phyloP scores from a whole-genome alignment of 805 yeast species.

The Cyberlindnera maritima region DNA sequence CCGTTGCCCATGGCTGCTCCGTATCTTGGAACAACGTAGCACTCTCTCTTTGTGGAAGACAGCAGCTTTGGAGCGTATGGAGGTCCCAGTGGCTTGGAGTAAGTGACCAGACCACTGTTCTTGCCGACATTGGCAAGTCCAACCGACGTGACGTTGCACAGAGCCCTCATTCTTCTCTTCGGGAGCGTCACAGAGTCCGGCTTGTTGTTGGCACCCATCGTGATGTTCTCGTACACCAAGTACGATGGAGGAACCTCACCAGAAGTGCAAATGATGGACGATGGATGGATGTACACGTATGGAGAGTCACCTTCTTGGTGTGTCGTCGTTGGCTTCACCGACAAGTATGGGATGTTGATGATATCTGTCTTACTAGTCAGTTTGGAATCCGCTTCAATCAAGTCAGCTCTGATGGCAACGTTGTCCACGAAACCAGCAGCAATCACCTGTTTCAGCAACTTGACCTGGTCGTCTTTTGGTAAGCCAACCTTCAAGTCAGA shows the following conservation, averaged over 20 bases:
- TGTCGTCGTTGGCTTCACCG: slow-evolving; percentile 42
- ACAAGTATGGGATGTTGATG: slow-evolving; percentile 61
- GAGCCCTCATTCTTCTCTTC: slow-evolving; percentile 62
- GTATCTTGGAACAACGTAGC: slow-evolving; percentile 87
- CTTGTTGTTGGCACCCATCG: slow-evolving; percentile 45
- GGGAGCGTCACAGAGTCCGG: slow-evolving; percentile 43
- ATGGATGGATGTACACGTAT: slow-evolving; percentile 76
- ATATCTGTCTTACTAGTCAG: slow-evolving; percentile 57
- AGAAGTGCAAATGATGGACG: slow-evolving; percentile 54
- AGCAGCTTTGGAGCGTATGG: slow-evolving; percentile 80
- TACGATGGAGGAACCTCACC: slow-evolving; percentile 80
- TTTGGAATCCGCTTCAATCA: slow-evolving; percentile 58
- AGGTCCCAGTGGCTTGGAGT: slow-evolving; percentile 88
- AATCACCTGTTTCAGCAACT: slow-evolving; percentile 85
- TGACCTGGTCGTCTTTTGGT: slow-evolving; percentile 67
- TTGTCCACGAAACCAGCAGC: slow-evolving; percentile 93
- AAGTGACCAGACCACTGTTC: slow-evolving; percentile 67
- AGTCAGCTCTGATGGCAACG: slow-evolving; percentile 80
- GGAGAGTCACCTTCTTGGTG: slow-evolving; percentile 42
- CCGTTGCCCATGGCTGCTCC: slow-evolving; percentile 85
- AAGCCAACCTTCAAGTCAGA: slow-evolving; percentile 54
- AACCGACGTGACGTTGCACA: slow-evolving; percentile 72
- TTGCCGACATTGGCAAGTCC: slow-evolving; percentile 79
- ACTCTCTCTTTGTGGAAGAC: slow-evolving; percentile 67
- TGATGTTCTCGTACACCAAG: slow-evolving; percentile 69